A percentile compares a stretch with the other conserved stretches of the same genome.
Conservation (phyloP, 1,139 yeast species). For the Suhomyces ambrosiae region DNA sequence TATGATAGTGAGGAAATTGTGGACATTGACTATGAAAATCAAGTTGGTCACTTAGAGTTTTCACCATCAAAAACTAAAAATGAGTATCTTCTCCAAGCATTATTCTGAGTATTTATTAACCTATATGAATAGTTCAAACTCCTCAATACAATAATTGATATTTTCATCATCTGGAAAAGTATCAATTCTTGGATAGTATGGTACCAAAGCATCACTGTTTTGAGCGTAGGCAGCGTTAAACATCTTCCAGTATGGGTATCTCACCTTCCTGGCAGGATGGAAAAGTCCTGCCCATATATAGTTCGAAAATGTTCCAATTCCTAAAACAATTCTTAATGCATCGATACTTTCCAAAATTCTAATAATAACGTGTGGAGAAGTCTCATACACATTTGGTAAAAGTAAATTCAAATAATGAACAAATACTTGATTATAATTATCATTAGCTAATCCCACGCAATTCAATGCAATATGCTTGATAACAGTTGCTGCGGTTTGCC, state of each 20-base stretch:
- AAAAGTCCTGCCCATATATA: constrained; percentile 88
- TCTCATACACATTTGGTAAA: constrained; percentile 84
- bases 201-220: constrained; percentile 75
- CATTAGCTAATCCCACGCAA: constrained; percentile 73
- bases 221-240: constrained; percentile 79
- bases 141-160: constrained; percentile 32
- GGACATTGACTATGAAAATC: constrained; percentile 15
- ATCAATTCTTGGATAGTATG: constrained; percentile 70
- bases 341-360: constrained; percentile 83
- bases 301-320: constrained; percentile 72
- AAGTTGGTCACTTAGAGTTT: constrained; percentile 1
- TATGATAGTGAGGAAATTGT: constrained; percentile 8
- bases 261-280: constrained; percentile 89
- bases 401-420: constrained; percentile 74
- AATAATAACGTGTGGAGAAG: constrained; percentile 91
- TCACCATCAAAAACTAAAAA: constrained; percentile 1
- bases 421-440: constrained; percentile 63
- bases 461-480: constrained; percentile 81
- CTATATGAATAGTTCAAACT: constrained; percentile 34
- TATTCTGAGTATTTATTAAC: constrained; percentile 15
- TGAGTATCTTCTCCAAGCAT: constrained; percentile 5
- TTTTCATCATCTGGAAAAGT: constrained; percentile 25
- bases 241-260: constrained; percentile 83
- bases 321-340: constrained; percentile 70
- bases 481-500: constrained; percentile 94